phyloP scores from a whole-genome alignment of 768 basidiomycete genomes.

The Macrolepiota fuliginosa region DNA sequence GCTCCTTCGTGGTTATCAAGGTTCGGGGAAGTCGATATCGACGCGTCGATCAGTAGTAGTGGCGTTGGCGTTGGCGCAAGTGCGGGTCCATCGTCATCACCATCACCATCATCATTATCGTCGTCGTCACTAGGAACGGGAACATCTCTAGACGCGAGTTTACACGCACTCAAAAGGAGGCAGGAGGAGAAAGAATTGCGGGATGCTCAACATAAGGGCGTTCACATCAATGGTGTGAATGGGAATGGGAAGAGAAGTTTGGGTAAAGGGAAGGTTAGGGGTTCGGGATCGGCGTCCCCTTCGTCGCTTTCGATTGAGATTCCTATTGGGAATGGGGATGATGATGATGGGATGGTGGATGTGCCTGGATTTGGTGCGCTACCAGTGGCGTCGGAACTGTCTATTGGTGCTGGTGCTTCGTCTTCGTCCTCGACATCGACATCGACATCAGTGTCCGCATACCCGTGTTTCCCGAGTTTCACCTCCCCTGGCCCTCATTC shows the following conservation, averaged over 20 bases:
- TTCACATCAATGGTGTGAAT: neutral
- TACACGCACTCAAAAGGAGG: neutral
- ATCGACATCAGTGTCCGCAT: slow-evolving; percentile 10
- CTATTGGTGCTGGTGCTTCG: neutral
- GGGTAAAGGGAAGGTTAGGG: neutral
- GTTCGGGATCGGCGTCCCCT: neutral
- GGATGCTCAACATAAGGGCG: neutral
- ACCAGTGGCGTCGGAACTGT: neutral
- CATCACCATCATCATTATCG: no score
- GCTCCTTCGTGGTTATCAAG: neutral
- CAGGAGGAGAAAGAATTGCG: slow-evolving; percentile 5
- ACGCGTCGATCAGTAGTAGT: no score
- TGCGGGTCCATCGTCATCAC: no score
- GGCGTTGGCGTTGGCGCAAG: no score
- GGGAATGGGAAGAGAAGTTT: neutral
- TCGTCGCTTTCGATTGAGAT: slow-evolving; percentile 8
- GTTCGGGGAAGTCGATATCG: neutral
- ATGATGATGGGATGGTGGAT: neutral
- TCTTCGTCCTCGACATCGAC: neutral
- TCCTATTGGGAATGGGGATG: neutral
- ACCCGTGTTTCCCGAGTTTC: slow-evolving; percentile 27
- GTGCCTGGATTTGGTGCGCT: neutral
- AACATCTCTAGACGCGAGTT: neutral
- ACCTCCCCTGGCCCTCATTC: slow-evolving; percentile 13
- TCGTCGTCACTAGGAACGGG: no score